Percentiles rank a stretch among this genome's conserved stretches.
Conservation (phyloP, 805 yeast species). For the Millerozyma miso region DNA sequence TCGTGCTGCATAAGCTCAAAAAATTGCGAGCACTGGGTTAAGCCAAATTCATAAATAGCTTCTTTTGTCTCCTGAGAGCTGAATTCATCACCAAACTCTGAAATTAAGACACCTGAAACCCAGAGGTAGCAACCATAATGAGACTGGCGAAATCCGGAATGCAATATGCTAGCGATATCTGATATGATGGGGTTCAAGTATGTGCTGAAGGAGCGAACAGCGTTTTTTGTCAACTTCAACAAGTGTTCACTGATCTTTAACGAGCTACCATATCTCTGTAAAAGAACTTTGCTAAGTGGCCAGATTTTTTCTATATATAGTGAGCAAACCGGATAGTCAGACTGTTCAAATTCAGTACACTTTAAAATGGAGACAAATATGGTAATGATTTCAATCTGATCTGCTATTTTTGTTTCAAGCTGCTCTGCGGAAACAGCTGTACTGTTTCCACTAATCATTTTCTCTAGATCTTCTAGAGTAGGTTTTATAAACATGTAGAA, state of each 20-base stretch:
- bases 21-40: slow-evolving; percentile 60
- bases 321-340: slow-evolving; percentile 48
- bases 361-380: slow-evolving; percentile 55
- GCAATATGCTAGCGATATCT: slow-evolving; percentile 61
- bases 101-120: slow-evolving; percentile 80
- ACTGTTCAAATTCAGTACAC: slow-evolving; percentile 36
- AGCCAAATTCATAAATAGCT: slow-evolving; percentile 71
- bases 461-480: slow-evolving; percentile 45
- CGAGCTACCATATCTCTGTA: slow-evolving; percentile 54
- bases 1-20: slow-evolving; percentile 27
- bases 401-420: slow-evolving; percentile 51
- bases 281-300: slow-evolving; percentile 50
- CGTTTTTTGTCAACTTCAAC: slow-evolving; percentile 61
- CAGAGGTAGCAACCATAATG: slow-evolving; percentile 81
- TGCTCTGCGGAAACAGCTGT: slow-evolving; percentile 25
- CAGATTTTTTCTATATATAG: slow-evolving; percentile 51
- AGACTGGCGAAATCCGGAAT: slow-evolving; percentile 63
- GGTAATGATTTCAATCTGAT: slow-evolving; percentile 66
- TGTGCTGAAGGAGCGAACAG: slow-evolving; percentile 58
- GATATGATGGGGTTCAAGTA: slow-evolving; percentile 58
- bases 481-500: slow-evolving; percentile 65
- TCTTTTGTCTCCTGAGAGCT: slow-evolving; percentile 43
- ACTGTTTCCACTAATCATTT: slow-evolving; percentile 13
- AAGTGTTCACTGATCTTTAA: slow-evolving; percentile 69
- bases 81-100: slow-evolving; percentile 64